phyloP scores from a whole-genome alignment of 352 stramenopile genomes.

The Saprolegnia parasitica region DNA sequence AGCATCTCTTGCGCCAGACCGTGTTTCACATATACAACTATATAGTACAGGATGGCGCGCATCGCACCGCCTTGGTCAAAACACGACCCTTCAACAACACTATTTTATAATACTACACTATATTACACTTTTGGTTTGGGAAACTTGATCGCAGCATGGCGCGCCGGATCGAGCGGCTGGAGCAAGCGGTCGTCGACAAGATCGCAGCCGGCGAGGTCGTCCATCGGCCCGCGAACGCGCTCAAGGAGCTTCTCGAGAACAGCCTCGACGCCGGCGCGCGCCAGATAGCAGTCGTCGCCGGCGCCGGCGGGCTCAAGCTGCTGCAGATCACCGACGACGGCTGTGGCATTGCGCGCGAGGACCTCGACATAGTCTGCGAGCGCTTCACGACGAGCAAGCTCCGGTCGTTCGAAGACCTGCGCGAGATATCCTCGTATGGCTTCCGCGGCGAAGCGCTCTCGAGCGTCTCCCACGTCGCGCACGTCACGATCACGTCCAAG shows the following conservation, averaged over 20 bases:
- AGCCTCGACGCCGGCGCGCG: conserved; percentile 93
- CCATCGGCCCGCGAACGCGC: conserved; percentile 89
- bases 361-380: conserved; percentile 95
- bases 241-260: conserved; percentile 99
- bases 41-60: no score
- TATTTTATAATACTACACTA: not conserved
- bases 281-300: conserved; percentile 69
- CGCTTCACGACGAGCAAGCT: conserved; percentile 98
- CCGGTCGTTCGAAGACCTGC: conserved; percentile 92
- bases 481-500: conserved; percentile 89
- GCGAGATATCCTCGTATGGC: conserved; percentile 93
- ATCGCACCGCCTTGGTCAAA: no score
- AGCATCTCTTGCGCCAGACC: no score
- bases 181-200: conserved; percentile 90
- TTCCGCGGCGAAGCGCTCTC: conserved; percentile 98
- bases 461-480: conserved; percentile 93
- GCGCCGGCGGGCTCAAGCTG: conserved; percentile 88
- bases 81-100: no score
- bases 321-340: conserved; percentile 96
- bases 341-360: conserved; percentile 85
- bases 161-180: conserved; percentile 75
- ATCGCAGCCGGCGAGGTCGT: conserved; percentile 95
- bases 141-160: not conserved
- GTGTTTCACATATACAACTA: no score
- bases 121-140: not conserved